These are phyloP conservation scores for Monosporascus sp. DNA, from an alignment of 2,329 filamentous ascomycete genomes.

Conservation along the genomic window DNA sequence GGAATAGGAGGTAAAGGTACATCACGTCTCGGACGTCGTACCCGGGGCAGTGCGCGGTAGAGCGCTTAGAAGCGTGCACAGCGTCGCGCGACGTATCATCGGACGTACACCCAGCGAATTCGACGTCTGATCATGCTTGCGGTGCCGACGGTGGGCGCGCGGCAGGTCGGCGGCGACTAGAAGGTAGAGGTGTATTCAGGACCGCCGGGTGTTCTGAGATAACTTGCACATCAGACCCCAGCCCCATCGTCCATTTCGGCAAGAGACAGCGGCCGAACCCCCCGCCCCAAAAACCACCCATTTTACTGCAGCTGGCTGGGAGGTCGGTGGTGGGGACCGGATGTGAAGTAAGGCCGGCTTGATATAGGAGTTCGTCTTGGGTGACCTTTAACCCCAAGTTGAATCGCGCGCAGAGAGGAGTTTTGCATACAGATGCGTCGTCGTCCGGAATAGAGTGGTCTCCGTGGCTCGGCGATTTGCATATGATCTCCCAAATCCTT, in stretches of 20 bases:
- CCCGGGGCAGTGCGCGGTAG: conserved; percentile 34
- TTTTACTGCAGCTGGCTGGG: conserved; percentile 17
- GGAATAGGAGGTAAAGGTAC: conserved; percentile 15
- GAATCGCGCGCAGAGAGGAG: too few relatives aligned
- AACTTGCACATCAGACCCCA: conserved; percentile 42
- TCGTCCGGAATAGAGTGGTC: too few relatives aligned
- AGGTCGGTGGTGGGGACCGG: conserved; percentile 23
- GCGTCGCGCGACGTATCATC: conserved; percentile 43
- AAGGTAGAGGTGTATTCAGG: conserved; percentile 23
- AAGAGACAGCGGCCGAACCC: too few relatives aligned
- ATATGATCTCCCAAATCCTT: too few relatives aligned
- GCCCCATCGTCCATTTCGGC: conserved; percentile 45
- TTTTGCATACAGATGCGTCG: too few relatives aligned
- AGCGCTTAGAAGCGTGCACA: conserved; percentile 40
- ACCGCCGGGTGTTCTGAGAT: conserved; percentile 32
- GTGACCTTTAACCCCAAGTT: too few relatives aligned
- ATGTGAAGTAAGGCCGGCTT: conserved; percentile 13
- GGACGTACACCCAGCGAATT: conserved; percentile 32
- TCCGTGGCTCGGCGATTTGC: too few relatives aligned
- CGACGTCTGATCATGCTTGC: conserved; percentile 47
- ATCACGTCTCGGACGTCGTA: conserved; percentile 9
- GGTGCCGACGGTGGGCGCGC: conserved; percentile 39
- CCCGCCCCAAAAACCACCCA: too few relatives aligned
- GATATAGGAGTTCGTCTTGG: not conserved
- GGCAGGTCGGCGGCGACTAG: conserved; percentile 28